Evolutionary conservation across 2,329 filamentous ascomycete species (phyloP), one percentile per base, ranked within the genome.

Genomic region (Rhytidhysteron rufulum): DNA sequence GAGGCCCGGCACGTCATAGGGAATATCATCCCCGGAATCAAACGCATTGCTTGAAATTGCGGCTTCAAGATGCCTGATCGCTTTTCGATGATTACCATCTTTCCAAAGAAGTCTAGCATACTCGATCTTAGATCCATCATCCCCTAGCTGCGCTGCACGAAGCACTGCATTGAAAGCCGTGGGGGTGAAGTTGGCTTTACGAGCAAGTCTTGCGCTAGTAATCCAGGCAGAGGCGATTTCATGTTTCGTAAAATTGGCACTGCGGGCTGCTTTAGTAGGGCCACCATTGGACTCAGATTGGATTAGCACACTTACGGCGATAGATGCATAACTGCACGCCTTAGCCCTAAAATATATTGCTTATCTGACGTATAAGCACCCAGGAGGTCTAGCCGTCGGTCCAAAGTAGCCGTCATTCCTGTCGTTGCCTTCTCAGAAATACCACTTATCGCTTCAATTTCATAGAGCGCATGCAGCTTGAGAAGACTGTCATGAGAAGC

Each of bases 111-210:
- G 74, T 44, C 90, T 83, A 2, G 93, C 89, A 62, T 98, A 91
- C 62, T 98, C 94, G 45, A 98, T 93, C 8, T 88, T 91, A 9
- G 91, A 88, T 2, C 87, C 88, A 43, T 86, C 83, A 51, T 95
- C 88, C 16, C 88, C 87, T 9, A 95, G 77, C 45, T 85, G 80
- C 17, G 86, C 85, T 9, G 94, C 93, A 65, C 93, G 88, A 2
- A 97, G 75, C 18, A 97, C 88, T 11, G 91, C 89, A 60, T 94
- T 93, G 69, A 96, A 95, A 1, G 93, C 94, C 52, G 91, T 89
- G 40, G 88, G 84, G 39, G 83, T 83, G 13, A 86, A 85, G 45
- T 86, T 86, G 6, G 85, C 80, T 67, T 97, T 96, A 42, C 93
- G 80, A 15, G 91, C 89, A 21, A 98, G 75, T 47, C 85, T 81